phyloP scores from a whole-genome alignment of 164 flowering plant species.

The Nymphaea colorata region DNA sequence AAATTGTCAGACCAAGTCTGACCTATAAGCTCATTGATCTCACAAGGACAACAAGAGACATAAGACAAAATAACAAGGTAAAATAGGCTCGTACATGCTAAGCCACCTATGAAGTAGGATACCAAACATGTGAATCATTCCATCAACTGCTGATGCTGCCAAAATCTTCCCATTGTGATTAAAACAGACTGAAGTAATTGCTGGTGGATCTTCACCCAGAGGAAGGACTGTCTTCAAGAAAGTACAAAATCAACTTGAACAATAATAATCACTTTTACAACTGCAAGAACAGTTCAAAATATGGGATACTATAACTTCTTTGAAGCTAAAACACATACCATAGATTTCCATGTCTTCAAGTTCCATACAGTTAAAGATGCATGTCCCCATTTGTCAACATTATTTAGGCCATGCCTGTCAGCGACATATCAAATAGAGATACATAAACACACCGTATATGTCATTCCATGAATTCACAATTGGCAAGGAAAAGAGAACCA shows the following conservation, averaged over 20 bases:
- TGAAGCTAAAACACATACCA: conserved; percentile 35
- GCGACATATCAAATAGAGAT: conserved; percentile 1
- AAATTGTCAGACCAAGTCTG: no score
- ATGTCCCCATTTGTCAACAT: conserved; percentile 46
- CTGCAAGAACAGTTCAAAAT: no score
- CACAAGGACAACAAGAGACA: no score
- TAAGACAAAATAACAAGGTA: no score
- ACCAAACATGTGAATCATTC: conserved; percentile 99
- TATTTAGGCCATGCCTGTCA: conserved; percentile 34
- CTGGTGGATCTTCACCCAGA: conserved; percentile 95
- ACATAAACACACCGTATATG: no score
- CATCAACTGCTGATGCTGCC: conserved; percentile 92
- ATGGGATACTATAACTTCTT: no score
- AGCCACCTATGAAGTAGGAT: conserved; percentile 31
- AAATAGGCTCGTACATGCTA: no score
- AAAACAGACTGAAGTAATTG: conserved; percentile 85
- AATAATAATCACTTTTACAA: no score
- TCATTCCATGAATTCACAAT: no score
- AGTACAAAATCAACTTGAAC: conserved; percentile 9
- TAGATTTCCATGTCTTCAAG: conserved; percentile 93
- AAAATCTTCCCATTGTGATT: conserved; percentile 96
- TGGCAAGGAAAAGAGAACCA: no score
- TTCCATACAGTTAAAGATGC: conserved; percentile 96
- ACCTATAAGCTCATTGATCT: no score
- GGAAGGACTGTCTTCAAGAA: conserved; percentile 93